Conservation (phyloP, 1,284 basidiomycete genomes). For the Megacollybia platyphylla region DNA sequence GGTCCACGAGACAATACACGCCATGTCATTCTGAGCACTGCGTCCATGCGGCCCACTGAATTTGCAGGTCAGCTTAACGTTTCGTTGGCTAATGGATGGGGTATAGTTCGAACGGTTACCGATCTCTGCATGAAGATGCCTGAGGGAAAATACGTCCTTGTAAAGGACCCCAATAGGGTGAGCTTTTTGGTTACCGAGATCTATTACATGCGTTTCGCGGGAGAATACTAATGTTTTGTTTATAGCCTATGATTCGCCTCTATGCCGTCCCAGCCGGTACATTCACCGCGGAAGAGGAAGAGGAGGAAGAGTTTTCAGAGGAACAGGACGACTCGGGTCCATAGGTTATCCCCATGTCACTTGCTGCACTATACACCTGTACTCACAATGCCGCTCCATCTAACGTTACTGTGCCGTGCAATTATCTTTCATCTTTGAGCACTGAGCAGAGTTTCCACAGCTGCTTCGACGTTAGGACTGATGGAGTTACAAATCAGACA, state of each 20-base stretch:
- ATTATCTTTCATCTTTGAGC: slow-evolving; percentile 19
- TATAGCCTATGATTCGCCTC: slow-evolving; percentile 82
- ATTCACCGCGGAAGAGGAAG: slow-evolving; percentile 53
- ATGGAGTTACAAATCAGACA: slow-evolving; percentile 6
- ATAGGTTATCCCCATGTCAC: neutral
- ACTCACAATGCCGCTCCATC: neutral
- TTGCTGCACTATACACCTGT: neutral
- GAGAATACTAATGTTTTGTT: slow-evolving; percentile 7
- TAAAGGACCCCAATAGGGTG: slow-evolving; percentile 96
- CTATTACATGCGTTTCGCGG: slow-evolving; percentile 1
- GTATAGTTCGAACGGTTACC: slow-evolving; percentile 89
- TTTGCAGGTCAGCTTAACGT: slow-evolving; percentile 95
- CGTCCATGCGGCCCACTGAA: slow-evolving; percentile 89
- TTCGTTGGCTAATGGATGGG: slow-evolving; percentile 94
- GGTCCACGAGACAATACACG: slow-evolving; percentile 91
- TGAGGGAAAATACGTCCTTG: slow-evolving; percentile 90
- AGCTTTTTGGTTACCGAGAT: slow-evolving; percentile 14
- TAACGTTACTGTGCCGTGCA: neutral
- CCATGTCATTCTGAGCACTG: slow-evolving; percentile 92
- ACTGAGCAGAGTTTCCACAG: slow-evolving; percentile 67
- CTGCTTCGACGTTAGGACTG: slow-evolving; percentile 67
- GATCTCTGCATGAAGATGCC: slow-evolving; percentile 91
- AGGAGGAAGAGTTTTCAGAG: slow-evolving; percentile 19
- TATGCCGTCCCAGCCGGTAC: slow-evolving; percentile 86
- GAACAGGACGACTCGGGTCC: slow-evolving; percentile 7